Evolutionary conservation across 768 basidiomycete genomes (phyloP).

Genomic region (Russula sp.): DNA sequence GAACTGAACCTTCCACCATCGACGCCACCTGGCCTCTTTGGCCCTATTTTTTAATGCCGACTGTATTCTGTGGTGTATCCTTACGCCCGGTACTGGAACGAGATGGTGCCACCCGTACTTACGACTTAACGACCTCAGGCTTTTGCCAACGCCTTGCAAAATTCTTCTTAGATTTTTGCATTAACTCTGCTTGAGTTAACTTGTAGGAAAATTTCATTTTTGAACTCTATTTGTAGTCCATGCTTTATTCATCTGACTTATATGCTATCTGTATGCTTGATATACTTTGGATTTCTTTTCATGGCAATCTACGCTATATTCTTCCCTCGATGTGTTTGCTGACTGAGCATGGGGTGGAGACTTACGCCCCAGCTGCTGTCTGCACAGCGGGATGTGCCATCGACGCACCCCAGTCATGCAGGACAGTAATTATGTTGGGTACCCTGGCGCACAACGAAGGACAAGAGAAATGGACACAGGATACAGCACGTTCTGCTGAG

Average conservation of each 20-base stretch:
- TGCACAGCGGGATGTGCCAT: neutral
- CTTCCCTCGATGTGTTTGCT: neutral
- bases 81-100: neutral
- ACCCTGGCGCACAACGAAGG: too few relatives aligned
- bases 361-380: neutral
- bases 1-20: conserved; percentile 50
- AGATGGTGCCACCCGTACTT: neutral
- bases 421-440: neutral
- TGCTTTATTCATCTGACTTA: neutral
- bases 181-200: too few relatives aligned
- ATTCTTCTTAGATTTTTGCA: too few relatives aligned
- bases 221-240: too few relatives aligned
- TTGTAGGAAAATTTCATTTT: too few relatives aligned
- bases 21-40: conserved; percentile 53
- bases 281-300: neutral
- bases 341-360: neutral
- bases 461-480: neutral
- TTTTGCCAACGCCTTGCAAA: neutral
- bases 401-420: neutral
- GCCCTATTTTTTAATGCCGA: conserved; percentile 37
- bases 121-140: neutral
- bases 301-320: neutral
- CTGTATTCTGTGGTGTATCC: neutral
- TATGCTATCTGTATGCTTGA: conserved; percentile 2
- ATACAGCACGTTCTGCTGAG: too few relatives aligned